Conservation (phyloP, 805 yeast species). For the Suhomyces pyralidae region DNA sequence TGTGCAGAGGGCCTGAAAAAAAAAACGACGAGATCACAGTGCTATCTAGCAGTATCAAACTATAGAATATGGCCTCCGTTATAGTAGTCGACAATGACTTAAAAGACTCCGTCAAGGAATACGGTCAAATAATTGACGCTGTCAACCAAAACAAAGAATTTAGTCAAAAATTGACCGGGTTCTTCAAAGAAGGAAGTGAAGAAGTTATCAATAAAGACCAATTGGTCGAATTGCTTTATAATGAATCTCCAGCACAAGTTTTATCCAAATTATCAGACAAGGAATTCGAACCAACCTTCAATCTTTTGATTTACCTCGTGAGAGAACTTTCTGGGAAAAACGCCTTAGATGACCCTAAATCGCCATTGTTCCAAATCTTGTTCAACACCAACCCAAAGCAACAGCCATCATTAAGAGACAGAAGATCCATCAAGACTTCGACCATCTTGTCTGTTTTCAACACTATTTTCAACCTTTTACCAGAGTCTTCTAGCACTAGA, state of each 20-base stretch:
- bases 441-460: constrained; percentile 40
- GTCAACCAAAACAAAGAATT: constrained; percentile 25
- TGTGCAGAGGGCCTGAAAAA: constrained; percentile 1
- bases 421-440: constrained; percentile 41
- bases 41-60: neutral
- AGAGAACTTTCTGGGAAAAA: constrained; percentile 22
- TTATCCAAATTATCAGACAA: constrained; percentile 38
- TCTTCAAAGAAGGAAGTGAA: constrained; percentile 15
- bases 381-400: constrained; percentile 31
- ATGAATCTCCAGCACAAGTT: constrained; percentile 24
- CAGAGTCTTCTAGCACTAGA: constrained; percentile 30
- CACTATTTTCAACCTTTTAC: constrained; percentile 41
- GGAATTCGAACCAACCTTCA: constrained; percentile 46
- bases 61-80: constrained; percentile 35
- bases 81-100: constrained; percentile 43
- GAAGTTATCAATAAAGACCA: constrained; percentile 27
- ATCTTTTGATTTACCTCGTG: constrained; percentile 36
- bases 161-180: constrained; percentile 24
- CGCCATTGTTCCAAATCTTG: constrained; percentile 24
- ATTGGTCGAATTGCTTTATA: constrained; percentile 26
- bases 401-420: constrained; percentile 42
- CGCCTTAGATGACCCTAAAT: constrained; percentile 23
- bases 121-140: constrained; percentile 36
- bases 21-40: constrained; percentile 1
- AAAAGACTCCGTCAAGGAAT: constrained; percentile 39